phyloP scores from a whole-genome alignment of 306 rosid species.

The Gleditsia sinensis region DNA sequence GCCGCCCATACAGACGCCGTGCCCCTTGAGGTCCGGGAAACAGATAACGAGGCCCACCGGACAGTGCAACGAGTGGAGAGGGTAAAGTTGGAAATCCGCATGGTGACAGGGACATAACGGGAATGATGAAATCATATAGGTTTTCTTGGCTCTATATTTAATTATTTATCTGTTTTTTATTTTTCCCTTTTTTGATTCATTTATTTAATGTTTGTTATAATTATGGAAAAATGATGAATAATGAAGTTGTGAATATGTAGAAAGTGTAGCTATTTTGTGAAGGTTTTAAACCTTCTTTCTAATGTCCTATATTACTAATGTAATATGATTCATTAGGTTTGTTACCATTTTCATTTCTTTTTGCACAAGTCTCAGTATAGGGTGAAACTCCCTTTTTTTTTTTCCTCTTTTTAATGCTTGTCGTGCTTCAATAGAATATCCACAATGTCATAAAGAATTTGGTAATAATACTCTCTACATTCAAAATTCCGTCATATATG shows the following conservation, averaged over 20 bases:
- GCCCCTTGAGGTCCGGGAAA: constrained; percentile 80
- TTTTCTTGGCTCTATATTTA: no score
- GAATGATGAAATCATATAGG: no score
- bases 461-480: no score
- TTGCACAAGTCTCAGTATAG: no score
- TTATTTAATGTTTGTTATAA: constrained; percentile 29
- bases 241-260: constrained; percentile 42
- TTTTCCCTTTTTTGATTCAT: background rate
- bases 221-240: background rate
- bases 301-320: background rate
- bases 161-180: no score
- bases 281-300: background rate
- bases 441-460: no score
- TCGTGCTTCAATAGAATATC: no score
- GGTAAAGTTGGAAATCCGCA: constrained; percentile 38
- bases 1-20: constrained; percentile 81
- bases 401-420: no score
- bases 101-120: constrained; percentile 14
- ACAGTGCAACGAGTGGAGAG: constrained; percentile 74
- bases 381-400: no score
- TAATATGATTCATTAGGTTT: background rate
- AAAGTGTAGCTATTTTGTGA: background rate
- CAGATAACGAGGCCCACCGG: constrained; percentile 69
- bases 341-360: background rate
- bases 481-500: no score